Evolutionary conservation across 768 basidiomycete genomes (phyloP), one percentile per base, ranked within the genome.

Genomic region (Leccinum subtestaceum): DNA sequence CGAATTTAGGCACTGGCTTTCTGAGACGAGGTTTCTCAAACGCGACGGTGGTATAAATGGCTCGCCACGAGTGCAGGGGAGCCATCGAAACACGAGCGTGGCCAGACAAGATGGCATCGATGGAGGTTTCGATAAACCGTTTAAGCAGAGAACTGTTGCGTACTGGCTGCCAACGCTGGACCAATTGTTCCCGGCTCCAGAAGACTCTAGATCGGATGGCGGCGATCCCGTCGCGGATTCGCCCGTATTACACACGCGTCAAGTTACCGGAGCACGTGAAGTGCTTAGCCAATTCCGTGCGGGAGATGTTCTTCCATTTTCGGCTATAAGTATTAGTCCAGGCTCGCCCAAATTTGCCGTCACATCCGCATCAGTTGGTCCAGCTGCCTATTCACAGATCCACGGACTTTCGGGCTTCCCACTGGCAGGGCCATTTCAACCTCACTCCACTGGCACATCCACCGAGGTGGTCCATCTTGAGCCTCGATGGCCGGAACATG

Each of bases 1-100:
- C 23, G 71, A 73, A 43, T 72, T 73, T 58, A 65, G 72, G 43
- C 64, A 63, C 59, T 72, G 72, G 72, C 65, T 73, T 23, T 70
- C 70, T 61, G 70, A 73, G 61, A 64, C 64, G 15, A 62, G 62
- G 47, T 60, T 65, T 21, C 62, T 70, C 68, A 64, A 63, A 65
- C 60, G 51, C 55, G 65, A 67, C 40, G 54, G 51, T 45, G 10
- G 43, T 56, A 51, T 47, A 55, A 52, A 66, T 47, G 43, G 45
- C 54, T 52, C 57, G 9, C 63, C 65, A 57, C 60, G 63, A 19
- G 7, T 55, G 31, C 57, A 49, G 32, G 46, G 47, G 8, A 56
- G 36, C 36, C 53, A 61, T 19, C 61, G 64, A 66, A 64, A 59
- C 63, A 27, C 40, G 29, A 60, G 53, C 57, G 36, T 55, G 61